These are phyloP conservation scores for Daldinia childiae DNA, from an alignment of 495 filamentous ascomycete genomes.

Conservation along the genomic window DNA sequence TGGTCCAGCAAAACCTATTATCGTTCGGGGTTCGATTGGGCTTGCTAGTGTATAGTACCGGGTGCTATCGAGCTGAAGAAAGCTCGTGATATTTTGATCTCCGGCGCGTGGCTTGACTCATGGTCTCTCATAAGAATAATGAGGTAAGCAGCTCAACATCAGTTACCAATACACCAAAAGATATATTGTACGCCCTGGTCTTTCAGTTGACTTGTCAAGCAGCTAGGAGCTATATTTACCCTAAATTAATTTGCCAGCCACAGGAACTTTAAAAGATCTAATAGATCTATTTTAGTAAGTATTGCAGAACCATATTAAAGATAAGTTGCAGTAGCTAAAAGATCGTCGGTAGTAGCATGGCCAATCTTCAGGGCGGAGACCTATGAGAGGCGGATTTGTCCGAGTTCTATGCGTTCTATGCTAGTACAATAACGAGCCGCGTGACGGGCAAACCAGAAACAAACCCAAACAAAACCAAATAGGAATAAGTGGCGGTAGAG, in stretches of 20 bases:
- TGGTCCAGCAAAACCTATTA: not conserved
- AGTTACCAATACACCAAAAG: conserved; percentile 14
- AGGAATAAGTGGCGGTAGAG: conserved; percentile 20
- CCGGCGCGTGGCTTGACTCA: conserved; percentile 12
- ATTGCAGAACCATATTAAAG: conserved; percentile 27
- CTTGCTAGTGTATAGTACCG: not conserved
- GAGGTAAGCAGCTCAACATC: not conserved
- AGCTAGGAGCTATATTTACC: conserved; percentile 12
- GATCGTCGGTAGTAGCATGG: conserved; percentile 24
- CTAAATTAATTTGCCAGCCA: conserved; percentile 6
- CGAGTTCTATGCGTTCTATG: conserved; percentile 2
- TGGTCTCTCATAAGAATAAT: conserved; percentile 17
- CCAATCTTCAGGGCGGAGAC: conserved; percentile 26
- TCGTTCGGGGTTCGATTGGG: not conserved
- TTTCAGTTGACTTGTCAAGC: not conserved
- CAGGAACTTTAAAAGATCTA: conserved; percentile 31
- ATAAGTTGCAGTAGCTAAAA: conserved; percentile 15
- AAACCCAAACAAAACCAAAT: conserved; percentile 13
- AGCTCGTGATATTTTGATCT: conserved; percentile 20
- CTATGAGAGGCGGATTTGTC: conserved; percentile 6
- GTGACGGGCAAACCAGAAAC: conserved; percentile 22
- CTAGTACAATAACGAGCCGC: conserved; percentile 13
- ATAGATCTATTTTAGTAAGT: conserved; percentile 21
- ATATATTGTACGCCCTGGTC: not conserved
- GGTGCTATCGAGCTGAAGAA: conserved; percentile 10